A percentile compares a stretch with the other conserved stretches of the same genome.
phyloP scores from a whole-genome alignment of 345 rosid genomes.

The Triadica sebifera region DNA sequence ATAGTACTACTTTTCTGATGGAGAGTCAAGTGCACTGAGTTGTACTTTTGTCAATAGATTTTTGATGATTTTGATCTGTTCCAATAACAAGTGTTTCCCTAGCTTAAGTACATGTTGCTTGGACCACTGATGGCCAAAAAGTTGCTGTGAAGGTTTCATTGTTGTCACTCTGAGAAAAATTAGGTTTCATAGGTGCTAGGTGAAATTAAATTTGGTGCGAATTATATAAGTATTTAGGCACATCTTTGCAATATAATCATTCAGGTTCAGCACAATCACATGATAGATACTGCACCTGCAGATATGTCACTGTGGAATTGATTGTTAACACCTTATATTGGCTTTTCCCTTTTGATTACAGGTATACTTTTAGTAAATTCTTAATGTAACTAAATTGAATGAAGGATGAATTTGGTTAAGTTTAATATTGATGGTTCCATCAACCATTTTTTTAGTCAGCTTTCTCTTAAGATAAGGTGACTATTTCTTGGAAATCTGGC shows the following conservation, averaged over 20 bases:
- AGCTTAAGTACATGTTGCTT: constrained; percentile 98
- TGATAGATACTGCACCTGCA: constrained; percentile 90
- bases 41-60: constrained; percentile 39
- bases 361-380: constrained; percentile 38
- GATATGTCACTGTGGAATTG: constrained; percentile 77
- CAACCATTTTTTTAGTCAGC: background rate
- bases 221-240: constrained; percentile 2
- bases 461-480: background rate
- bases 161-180: constrained; percentile 20
- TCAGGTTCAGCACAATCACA: constrained; percentile 92
- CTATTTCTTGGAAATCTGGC: background rate
- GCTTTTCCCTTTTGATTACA: constrained; percentile 93
- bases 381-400: background rate
- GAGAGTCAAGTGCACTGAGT: constrained; percentile 1
- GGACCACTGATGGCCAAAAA: constrained; percentile 62
- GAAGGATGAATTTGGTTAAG: no score
- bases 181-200: constrained; percentile 3
- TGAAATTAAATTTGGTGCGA: constrained; percentile 15
- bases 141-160: constrained; percentile 87
- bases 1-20: constrained; percentile 3
- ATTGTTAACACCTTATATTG: constrained; percentile 74
- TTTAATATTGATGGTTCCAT: constrained; percentile 3
- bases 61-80: constrained; percentile 76
- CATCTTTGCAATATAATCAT: constrained; percentile 6
- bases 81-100: constrained; percentile 98